Evolutionary conservation across 345 rosid genomes (phyloP), one percentile per base, ranked within the genome.

Genomic region (Excoecaria cochinchinensis): DNA sequence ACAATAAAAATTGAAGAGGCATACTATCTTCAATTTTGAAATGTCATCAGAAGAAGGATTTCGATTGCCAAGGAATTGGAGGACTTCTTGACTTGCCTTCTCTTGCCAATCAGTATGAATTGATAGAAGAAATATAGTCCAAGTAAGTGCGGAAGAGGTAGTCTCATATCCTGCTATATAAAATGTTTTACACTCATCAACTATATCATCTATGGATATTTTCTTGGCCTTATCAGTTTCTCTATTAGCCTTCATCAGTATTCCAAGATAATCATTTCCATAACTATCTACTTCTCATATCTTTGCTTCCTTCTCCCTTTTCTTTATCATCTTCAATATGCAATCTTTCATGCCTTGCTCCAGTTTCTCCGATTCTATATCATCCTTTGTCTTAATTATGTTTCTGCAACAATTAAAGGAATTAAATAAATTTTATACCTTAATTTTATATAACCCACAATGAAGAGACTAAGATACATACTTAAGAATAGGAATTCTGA

Each of bases 31-130:
- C 50, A 83, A 56, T 72, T 70, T 86, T 13, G 80, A 24, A 1
- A 80, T 61, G 73, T 76, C 77, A 22, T 85, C 84, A 47, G 39
- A 25, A 61, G 46, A 25, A 11, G 84, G 87, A 52, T 62, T 82
- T 56, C 52, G 69, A 24, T 68, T 42, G 48, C 81, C 86, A 36
- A 82, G 79, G 4, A 56, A 16, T 12, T 79, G 55, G 8, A 79
- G 19, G 39, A 81, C 83, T 51, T 86, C 85, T 19, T 48, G 65
- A 66, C 87, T 84, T 9, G 70, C 85, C 76, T 82, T 77, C 14
- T 82, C 84, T 77, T 87, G 89, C 87, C 90, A 85, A 38, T 87
- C 85, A 0, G 61, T 6, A 60, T 85, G 79, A 24, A 79, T 10
- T 44, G 86, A 74, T 8, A 87, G 67, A 71, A 79, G 77, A 21